Evolutionary conservation across 2,329 filamentous ascomycete genomes (phyloP).

Genomic region (Aureobasidium sp.): DNA sequence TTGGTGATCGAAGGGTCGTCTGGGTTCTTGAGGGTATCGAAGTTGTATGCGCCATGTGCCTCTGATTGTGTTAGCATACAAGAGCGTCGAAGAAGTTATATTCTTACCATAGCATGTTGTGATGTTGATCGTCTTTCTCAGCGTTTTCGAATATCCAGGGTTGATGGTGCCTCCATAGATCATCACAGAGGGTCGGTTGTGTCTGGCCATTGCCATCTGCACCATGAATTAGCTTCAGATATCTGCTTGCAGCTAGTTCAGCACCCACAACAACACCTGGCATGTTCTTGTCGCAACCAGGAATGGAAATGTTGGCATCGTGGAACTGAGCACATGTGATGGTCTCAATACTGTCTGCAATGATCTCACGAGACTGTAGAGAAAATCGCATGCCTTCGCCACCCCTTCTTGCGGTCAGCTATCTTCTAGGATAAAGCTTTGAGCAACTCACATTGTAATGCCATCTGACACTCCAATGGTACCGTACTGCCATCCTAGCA

Average conservation of each 20-base stretch:
- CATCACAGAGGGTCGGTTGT: constrained; percentile 90
- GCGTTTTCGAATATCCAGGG: constrained; percentile 70
- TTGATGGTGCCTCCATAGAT: constrained; percentile 89
- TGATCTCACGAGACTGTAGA: constrained; percentile 88
- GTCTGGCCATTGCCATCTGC: constrained; percentile 79
- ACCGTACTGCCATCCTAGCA: constrained; percentile 93
- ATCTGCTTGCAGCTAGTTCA: too few relatives aligned
- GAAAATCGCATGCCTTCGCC: constrained; percentile 91
- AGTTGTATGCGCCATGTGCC: constrained; percentile 72
- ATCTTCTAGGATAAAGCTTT: too few relatives aligned
- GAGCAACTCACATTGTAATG: constrained; percentile 66
- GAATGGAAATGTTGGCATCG: constrained; percentile 89
- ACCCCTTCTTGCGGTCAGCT: constrained; percentile 52
- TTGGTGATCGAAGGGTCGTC: constrained; percentile 60
- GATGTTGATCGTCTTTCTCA: constrained; percentile 77
- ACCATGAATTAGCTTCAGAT: too few relatives aligned
- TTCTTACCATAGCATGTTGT: constrained; percentile 62
- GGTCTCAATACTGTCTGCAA: constrained; percentile 96
- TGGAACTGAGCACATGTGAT: constrained; percentile 99
- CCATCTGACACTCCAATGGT: constrained; percentile 84
- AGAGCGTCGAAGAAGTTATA: not conserved
- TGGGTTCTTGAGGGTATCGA: constrained; percentile 64
- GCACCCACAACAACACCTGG: constrained; percentile 59
- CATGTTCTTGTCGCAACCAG: constrained; percentile 99
- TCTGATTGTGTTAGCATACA: constrained; percentile 31